A percentile compares a stretch with the other conserved stretches of the same genome.
These are phyloP conservation scores for Hyphopichia burtonii DNA, from an alignment of 1,139 yeast genomes.

Conservation along the genomic window DNA sequence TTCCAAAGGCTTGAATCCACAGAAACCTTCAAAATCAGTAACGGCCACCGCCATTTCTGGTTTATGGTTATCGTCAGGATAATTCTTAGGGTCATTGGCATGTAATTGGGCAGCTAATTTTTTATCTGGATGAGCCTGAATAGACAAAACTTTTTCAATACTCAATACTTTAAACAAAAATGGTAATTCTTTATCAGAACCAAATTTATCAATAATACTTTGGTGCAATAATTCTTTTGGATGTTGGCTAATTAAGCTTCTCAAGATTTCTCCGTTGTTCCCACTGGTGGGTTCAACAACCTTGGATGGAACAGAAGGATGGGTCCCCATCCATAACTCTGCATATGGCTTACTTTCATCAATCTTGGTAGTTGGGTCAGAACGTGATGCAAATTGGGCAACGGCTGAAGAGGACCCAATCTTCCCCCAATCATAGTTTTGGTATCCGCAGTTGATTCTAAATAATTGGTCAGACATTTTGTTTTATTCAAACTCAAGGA, in stretches of 20 bases:
- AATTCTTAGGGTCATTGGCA: constrained; percentile 81
- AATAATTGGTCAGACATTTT: constrained; percentile 22
- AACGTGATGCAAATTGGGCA: constrained; percentile 76
- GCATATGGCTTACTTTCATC: constrained; percentile 82
- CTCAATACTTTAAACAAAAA: constrained; percentile 91
- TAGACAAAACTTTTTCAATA: constrained; percentile 86
- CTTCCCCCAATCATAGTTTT: constrained; percentile 86
- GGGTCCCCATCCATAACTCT: constrained; percentile 99
- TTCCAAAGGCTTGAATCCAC: constrained; percentile 92
- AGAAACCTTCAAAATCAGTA: constrained; percentile 93
- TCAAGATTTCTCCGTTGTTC: constrained; percentile 49
- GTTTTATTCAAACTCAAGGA: no score
- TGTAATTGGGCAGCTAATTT: constrained; percentile 74
- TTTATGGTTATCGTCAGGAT: constrained; percentile 97
- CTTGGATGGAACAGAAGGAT: constrained; percentile 85
- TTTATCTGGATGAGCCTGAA: constrained; percentile 98
- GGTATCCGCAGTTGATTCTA: constrained; percentile 58
- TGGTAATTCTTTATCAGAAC: constrained; percentile 72
- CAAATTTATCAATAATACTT: constrained; percentile 63
- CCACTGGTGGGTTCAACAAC: constrained; percentile 39
- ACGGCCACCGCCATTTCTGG: constrained; percentile 99
- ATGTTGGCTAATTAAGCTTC: constrained; percentile 59
- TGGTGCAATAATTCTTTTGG: constrained; percentile 63
- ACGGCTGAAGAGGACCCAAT: constrained; percentile 82
- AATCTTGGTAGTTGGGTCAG: constrained; percentile 57